Evolutionary conservation across 2,329 filamentous ascomycete species (phyloP).

Genomic region (Saccharata proteae): DNA sequence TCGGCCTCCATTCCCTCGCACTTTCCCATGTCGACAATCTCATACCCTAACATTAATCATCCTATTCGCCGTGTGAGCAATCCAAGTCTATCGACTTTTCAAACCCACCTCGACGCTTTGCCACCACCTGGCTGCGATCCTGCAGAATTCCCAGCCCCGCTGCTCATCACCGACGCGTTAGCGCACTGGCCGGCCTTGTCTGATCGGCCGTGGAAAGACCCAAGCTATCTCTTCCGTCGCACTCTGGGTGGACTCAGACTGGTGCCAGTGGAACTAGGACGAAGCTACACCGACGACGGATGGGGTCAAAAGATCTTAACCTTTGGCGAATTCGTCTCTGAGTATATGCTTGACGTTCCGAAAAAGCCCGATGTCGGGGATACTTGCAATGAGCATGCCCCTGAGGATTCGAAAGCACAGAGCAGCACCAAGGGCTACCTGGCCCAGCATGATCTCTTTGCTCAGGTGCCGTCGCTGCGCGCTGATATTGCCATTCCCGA

Average conservation of each 20-base stretch:
- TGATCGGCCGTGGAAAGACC: constrained; percentile 56
- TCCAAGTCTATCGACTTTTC: constrained; percentile 17
- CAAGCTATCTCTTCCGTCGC: constrained; percentile 57
- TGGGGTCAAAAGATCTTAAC: constrained; percentile 76
- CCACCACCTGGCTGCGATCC: neutral
- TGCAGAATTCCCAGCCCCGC: constrained; percentile 30
- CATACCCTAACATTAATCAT: too few relatives aligned
- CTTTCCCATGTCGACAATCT: too few relatives aligned
- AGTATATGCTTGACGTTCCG: constrained; percentile 37
- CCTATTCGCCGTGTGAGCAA: constrained; percentile 14
- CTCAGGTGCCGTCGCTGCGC: constrained; percentile 65
- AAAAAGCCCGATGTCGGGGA: neutral
- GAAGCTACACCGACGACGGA: constrained; percentile 72
- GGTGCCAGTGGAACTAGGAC: constrained; percentile 75
- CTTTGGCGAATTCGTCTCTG: constrained; percentile 57
- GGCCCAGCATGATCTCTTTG: constrained; percentile 80
- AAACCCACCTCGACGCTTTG: constrained; percentile 13
- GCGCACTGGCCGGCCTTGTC: constrained; percentile 66
- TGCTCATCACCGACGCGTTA: constrained; percentile 57
- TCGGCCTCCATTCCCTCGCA: too few relatives aligned
- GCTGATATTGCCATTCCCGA: constrained; percentile 72
- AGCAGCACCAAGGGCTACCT: constrained; percentile 81
- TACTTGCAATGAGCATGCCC: neutral
- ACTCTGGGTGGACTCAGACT: constrained; percentile 69
- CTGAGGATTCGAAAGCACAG: constrained; percentile 4